These are phyloP conservation scores for Capsella bursapastoris DNA, from an alignment of 345 rosid genomes.

Conservation along the genomic window DNA sequence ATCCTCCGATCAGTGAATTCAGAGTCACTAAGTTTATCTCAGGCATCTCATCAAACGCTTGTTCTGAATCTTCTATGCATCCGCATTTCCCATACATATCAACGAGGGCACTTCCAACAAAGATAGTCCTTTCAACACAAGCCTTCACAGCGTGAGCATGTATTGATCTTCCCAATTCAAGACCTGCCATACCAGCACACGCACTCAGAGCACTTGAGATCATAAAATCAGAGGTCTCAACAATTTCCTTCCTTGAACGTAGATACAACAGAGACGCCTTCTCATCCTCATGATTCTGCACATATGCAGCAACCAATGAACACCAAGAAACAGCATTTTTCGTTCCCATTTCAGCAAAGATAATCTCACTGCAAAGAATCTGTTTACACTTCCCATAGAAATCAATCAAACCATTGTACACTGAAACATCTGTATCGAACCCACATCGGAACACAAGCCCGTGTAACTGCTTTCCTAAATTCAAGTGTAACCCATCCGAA, in stretches of 20 bases:
- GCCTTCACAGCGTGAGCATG: slow-evolving; percentile 77
- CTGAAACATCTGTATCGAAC: slow-evolving; percentile 57
- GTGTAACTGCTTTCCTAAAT: slow-evolving; percentile 69
- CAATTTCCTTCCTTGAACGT: slow-evolving; percentile 56
- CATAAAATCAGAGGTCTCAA: slow-evolving; percentile 71
- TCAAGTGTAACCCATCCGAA: slow-evolving; percentile 53
- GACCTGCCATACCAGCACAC: slow-evolving; percentile 70
- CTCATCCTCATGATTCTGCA: slow-evolving; percentile 79
- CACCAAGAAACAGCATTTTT: slow-evolving; percentile 90
- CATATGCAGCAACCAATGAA: slow-evolving; percentile 64
- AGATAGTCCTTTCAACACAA: slow-evolving; percentile 61
- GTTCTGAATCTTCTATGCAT: slow-evolving; percentile 60
- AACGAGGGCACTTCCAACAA: slow-evolving; percentile 79
- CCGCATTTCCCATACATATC: slow-evolving; percentile 99
- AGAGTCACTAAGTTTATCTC: slow-evolving; percentile 71
- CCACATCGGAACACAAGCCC: slow-evolving; percentile 65
- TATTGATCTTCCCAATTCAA: slow-evolving; percentile 70
- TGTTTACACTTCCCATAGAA: slow-evolving; percentile 82
- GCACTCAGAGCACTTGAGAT: slow-evolving; percentile 71
- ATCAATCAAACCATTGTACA: slow-evolving; percentile 75
- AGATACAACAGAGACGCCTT: slow-evolving; percentile 60
- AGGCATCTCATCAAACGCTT: slow-evolving; percentile 62
- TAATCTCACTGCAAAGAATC: slow-evolving; percentile 53
- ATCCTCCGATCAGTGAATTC: slow-evolving; percentile 79
- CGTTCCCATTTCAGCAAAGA: slow-evolving; percentile 57